Percentiles rank a stretch among this genome's conserved stretches.
phyloP scores from a whole-genome alignment of 768 basidiomycete species.

The Podaxis mareebaensis region DNA sequence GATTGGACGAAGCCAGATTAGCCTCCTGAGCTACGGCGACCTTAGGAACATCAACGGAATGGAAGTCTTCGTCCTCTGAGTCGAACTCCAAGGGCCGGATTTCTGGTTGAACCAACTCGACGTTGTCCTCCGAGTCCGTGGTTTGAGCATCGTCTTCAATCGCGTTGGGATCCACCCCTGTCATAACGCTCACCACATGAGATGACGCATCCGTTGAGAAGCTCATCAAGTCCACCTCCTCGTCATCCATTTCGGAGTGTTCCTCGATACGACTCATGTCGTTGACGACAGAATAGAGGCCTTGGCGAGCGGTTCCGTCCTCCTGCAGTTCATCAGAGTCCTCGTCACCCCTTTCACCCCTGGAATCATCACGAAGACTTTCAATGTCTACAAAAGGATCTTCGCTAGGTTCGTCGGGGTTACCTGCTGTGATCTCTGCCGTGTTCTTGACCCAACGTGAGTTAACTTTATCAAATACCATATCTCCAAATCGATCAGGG shows the following conservation, averaged over 20 bases:
- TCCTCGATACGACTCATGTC: slow-evolving; percentile 55
- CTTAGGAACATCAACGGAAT: slow-evolving; percentile 10
- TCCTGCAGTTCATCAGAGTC: slow-evolving; percentile 16
- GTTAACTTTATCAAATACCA: slow-evolving; percentile 81
- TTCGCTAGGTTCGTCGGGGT: slow-evolving; percentile 56
- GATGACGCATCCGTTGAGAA: slow-evolving; percentile 72
- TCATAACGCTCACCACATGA: slow-evolving; percentile 52
- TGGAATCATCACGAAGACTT: slow-evolving; percentile 70
- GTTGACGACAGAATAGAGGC: slow-evolving; percentile 16
- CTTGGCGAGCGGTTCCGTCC: slow-evolving; percentile 14
- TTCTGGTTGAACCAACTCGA: slow-evolving; percentile 32
- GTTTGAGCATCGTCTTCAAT: slow-evolving; percentile 42
- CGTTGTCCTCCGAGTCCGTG: slow-evolving; percentile 54
- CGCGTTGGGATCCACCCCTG: slow-evolving; percentile 43
- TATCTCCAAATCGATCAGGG: slow-evolving; percentile 80
- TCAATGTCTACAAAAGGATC: slow-evolving; percentile 95
- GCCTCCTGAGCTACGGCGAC: slow-evolving; percentile 9
- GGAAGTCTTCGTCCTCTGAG: slow-evolving; percentile 38
- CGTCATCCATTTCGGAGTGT: slow-evolving; percentile 53
- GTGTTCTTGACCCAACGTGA: slow-evolving; percentile 85
- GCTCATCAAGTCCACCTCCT: slow-evolving; percentile 67
- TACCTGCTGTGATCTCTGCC: slow-evolving; percentile 30
- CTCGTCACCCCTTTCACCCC: slow-evolving; percentile 26
- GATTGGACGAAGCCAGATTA: slow-evolving; percentile 4
- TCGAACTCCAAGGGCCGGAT: slow-evolving; percentile 36